phyloP scores from a whole-genome alignment of 1,284 basidiomycete genomes.

The Agroathelia rolfsii region DNA sequence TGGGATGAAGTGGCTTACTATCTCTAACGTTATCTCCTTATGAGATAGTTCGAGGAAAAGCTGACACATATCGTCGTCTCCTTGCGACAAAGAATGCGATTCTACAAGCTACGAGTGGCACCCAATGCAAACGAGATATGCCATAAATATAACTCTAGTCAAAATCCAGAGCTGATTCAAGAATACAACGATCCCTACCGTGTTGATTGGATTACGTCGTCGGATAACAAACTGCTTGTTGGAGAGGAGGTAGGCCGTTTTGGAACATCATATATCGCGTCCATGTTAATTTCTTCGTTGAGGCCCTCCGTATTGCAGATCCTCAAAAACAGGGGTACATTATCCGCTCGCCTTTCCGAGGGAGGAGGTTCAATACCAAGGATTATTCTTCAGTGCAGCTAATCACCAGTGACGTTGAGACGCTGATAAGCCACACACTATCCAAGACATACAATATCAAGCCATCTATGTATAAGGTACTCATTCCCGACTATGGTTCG shows the following conservation, averaged over 20 bases:
- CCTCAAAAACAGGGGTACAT: constrained; percentile 58
- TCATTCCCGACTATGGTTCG: too few species aligned
- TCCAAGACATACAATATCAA: constrained; percentile 54
- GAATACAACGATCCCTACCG: constrained; percentile 74
- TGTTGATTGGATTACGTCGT: constrained; percentile 65
- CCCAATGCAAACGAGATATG: constrained; percentile 66
- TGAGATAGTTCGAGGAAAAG: constrained; percentile 57
- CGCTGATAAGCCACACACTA: constrained; percentile 55
- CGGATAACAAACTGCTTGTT: constrained; percentile 41
- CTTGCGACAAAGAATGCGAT: constrained; percentile 77
- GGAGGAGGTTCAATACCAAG: constrained; percentile 68
- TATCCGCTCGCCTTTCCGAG: constrained; percentile 71
- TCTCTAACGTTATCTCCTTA: constrained; percentile 4
- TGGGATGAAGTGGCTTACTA: background rate
- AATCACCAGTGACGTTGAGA: constrained; percentile 70
- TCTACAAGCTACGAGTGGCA: constrained; percentile 76
- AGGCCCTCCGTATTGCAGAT: constrained; percentile 69
- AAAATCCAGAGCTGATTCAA: constrained; percentile 71
- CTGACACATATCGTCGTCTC: constrained; percentile 65
- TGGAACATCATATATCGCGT: constrained; percentile 6
- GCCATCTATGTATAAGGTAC: constrained; percentile 52
- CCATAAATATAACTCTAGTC: constrained; percentile 66
- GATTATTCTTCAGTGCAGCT: constrained; percentile 67
- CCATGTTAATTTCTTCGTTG: constrained; percentile 7
- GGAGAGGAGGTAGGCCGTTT: constrained; percentile 54